Evolutionary conservation across 1,284 basidiomycete genomes (phyloP).

Genomic region (Leccinum pachyderme): DNA sequence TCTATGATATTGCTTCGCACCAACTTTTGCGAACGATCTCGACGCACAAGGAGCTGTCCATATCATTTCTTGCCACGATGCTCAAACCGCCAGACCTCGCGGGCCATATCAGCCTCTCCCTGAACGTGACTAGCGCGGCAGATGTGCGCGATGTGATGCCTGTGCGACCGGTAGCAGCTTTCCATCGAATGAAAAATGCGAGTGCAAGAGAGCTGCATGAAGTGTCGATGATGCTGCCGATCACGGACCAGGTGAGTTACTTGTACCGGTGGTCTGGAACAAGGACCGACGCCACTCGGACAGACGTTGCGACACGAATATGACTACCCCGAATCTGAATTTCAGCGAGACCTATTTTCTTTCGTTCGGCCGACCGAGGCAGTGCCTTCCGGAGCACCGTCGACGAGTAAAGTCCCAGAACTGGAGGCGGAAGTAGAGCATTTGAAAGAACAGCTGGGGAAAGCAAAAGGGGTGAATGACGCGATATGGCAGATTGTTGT

Average conservation of each 20-base stretch:
- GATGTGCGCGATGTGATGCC: constrained; percentile 60
- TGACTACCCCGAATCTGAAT: constrained; percentile 49
- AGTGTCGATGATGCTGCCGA: constrained; percentile 57
- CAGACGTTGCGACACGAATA: constrained; percentile 26
- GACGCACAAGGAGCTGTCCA: constrained; percentile 67
- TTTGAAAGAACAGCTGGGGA: constrained; percentile 67
- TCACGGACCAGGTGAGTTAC: constrained; percentile 40
- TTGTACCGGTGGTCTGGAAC: background rate
- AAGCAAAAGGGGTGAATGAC: constrained; percentile 84
- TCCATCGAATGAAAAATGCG: constrained; percentile 68
- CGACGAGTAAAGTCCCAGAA: constrained; percentile 59
- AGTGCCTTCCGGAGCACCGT: constrained; percentile 37
- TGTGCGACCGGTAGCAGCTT: constrained; percentile 61
- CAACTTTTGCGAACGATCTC: constrained; percentile 82
- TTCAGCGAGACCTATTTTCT: constrained; percentile 59
- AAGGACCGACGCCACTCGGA: background rate
- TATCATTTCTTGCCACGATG: constrained; percentile 74
- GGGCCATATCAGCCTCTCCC: constrained; percentile 63
- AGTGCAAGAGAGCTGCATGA: constrained; percentile 68
- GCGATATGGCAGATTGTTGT: constrained; percentile 87
- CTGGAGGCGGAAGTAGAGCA: constrained; percentile 70
- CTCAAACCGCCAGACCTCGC: constrained; percentile 82
- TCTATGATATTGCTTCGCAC: constrained; percentile 88
- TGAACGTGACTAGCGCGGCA: constrained; percentile 44
- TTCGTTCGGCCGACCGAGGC: constrained; percentile 49